phyloP scores from a whole-genome alignment of 129 eudicot genomes.

The Centella asiatica region DNA sequence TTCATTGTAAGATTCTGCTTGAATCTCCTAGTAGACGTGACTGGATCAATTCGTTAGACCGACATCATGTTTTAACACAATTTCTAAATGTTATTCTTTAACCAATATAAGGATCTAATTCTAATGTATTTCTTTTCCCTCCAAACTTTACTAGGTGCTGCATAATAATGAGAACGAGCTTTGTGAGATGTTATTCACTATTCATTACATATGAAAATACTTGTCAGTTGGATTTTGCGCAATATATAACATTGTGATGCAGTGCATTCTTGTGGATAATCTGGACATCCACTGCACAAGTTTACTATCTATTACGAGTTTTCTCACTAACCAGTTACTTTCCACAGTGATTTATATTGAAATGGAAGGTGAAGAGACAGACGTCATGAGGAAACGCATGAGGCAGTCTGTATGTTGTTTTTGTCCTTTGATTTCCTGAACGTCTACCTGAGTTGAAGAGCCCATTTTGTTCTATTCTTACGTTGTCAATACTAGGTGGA shows the following conservation, averaged over 20 bases:
- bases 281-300: background rate
- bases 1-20: no score
- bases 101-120: background rate
- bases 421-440: constrained; percentile 2
- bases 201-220: background rate
- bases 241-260: background rate
- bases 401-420: constrained; percentile 39
- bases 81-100: no score
- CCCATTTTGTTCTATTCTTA: background rate
- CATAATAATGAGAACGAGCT: background rate
- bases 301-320: no score
- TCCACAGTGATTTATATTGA: constrained; percentile 18
- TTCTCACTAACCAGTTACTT: no score
- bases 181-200: background rate
- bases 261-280: background rate
- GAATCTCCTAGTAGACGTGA: background rate
- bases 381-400: constrained; percentile 44
- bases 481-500: constrained; percentile 34
- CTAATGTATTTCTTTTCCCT: background rate
- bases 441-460: background rate
- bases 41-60: no score
- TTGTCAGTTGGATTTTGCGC: background rate
- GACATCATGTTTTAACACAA: no score
- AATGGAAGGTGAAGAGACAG: constrained; percentile 45
- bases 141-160: background rate